Percentiles rank a stretch among this genome's conserved stretches.
Evolutionary conservation across 2,329 filamentous ascomycete species (phyloP).

Genomic region (Aquanectria penicillioides): DNA sequence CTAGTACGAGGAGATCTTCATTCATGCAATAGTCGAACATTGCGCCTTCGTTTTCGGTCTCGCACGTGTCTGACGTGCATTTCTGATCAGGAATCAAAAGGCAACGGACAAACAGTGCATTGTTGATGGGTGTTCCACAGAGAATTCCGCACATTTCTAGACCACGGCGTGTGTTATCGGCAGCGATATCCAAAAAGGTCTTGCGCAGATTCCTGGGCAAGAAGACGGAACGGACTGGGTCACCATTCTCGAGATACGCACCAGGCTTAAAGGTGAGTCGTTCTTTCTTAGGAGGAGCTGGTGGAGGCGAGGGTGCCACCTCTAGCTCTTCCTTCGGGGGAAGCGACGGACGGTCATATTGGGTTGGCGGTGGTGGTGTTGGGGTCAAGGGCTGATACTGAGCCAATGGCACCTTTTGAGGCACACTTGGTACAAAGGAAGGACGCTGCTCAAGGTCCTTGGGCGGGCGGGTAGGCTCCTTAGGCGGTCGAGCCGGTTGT

Average conservation of each 20-base stretch:
- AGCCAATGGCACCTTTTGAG: constrained; percentile 42
- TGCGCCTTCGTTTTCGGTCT: constrained; percentile 86
- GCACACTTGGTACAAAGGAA: constrained; percentile 36
- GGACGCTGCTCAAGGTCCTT: constrained; percentile 35
- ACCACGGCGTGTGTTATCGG: constrained; percentile 80
- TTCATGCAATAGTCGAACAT: constrained; percentile 90
- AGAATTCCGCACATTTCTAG: constrained; percentile 96
- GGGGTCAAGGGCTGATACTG: constrained; percentile 37
- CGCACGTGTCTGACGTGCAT: constrained; percentile 91
- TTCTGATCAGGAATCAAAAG: constrained; percentile 92
- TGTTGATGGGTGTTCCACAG: constrained; percentile 89
- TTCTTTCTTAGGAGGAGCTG: constrained; percentile 62
- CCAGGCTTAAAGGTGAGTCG: constrained; percentile 77
- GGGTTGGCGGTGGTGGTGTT: constrained; percentile 16
- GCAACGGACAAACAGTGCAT: constrained; percentile 89
- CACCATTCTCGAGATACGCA: constrained; percentile 89
- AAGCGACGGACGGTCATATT: constrained; percentile 33
- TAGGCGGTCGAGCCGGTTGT: constrained; percentile 49
- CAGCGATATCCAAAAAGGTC: constrained; percentile 78
- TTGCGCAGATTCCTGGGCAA: constrained; percentile 79
- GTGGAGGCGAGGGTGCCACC: constrained; percentile 38
- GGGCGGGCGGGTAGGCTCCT: constrained; percentile 36
- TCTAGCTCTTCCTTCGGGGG: constrained; percentile 44
- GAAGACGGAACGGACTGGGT: constrained; percentile 87
- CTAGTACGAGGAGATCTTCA: constrained; percentile 85